A percentile compares a stretch with the other conserved stretches of the same genome.
These are phyloP conservation scores for Helicosporidium sp. DNA, from an alignment of 139 green algal species.

Conservation along the genomic window DNA sequence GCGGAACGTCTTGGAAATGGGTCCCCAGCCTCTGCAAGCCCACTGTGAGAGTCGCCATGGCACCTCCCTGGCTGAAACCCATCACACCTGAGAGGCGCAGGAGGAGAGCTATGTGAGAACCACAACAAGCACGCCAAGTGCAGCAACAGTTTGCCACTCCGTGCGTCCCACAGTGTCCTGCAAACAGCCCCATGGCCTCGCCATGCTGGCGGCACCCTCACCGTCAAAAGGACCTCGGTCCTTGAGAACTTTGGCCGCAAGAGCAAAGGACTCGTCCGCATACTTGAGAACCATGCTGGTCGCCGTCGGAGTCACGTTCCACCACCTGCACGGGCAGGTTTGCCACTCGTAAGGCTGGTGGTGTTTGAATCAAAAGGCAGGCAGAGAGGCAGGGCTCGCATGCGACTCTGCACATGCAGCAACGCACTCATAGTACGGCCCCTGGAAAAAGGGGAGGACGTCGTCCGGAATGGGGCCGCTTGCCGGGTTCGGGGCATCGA, in stretches of 20 bases:
- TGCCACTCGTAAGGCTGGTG: background rate
- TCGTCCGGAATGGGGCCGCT: slow-evolving; percentile 28
- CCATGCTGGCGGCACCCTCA: background rate
- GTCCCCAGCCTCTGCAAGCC: slow-evolving; percentile 16
- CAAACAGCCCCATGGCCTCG: background rate
- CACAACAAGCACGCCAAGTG: background rate
- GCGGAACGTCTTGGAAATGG: slow-evolving; percentile 10
- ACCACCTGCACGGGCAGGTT: slow-evolving; percentile 11
- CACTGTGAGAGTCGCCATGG: slow-evolving; percentile 11
- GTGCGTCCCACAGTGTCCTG: background rate
- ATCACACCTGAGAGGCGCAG: slow-evolving; percentile 22
- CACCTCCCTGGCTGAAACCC: slow-evolving; percentile 26
- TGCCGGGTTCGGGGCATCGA: slow-evolving; percentile 30
- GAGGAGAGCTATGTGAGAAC: background rate
- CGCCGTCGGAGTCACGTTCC: slow-evolving; percentile 15
- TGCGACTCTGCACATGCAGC: background rate
- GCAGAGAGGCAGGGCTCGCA: background rate
- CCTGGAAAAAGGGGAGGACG: slow-evolving; percentile 21
- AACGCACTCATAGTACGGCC: slow-evolving; percentile 10
- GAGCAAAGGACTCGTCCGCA: slow-evolving; percentile 13
- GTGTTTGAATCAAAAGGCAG: background rate
- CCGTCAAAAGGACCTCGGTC: slow-evolving; percentile 35
- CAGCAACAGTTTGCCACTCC: background rate
- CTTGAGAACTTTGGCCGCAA: slow-evolving; percentile 5
- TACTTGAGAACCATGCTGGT: slow-evolving; percentile 15